Conservation (phyloP, 2,329 filamentous ascomycete genomes). For the Phialophora macrospora region DNA sequence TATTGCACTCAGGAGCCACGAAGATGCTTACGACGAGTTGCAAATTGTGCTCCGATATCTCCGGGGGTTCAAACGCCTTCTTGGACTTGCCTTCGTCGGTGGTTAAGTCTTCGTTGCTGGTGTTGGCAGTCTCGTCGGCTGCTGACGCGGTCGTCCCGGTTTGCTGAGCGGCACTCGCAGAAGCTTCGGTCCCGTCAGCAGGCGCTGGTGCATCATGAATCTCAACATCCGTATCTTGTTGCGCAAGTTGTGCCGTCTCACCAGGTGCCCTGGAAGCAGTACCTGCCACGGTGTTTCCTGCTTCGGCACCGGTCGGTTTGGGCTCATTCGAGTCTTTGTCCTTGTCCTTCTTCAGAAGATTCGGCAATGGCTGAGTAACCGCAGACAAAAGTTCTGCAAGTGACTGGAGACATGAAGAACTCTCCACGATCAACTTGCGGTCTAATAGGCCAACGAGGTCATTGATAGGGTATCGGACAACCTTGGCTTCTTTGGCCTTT, state of each 20-base stretch:
- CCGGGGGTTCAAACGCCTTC: conserved; percentile 74
- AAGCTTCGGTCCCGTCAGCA: conserved; percentile 16
- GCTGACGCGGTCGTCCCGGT: conserved; percentile 39
- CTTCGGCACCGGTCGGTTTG: conserved; percentile 33
- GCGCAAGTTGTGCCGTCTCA: conserved; percentile 46
- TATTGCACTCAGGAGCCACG: conserved; percentile 92
- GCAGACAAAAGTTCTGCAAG: conserved; percentile 84
- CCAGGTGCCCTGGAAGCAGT: conserved; percentile 44
- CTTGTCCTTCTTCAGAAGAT: conserved; percentile 80
- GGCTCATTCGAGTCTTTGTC: conserved; percentile 46
- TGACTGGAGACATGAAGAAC: conserved; percentile 93
- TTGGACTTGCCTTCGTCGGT: conserved; percentile 58
- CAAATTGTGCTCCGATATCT: conserved; percentile 86
- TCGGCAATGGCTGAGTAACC: conserved; percentile 83
- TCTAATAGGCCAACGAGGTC: conserved; percentile 85
- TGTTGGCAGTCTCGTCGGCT: conserved; percentile 40
- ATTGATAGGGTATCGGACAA: conserved; percentile 88
- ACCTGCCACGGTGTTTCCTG: conserved; percentile 39
- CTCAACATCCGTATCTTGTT: conserved; percentile 38
- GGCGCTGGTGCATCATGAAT: conserved; percentile 38
- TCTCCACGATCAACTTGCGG: conserved; percentile 94
- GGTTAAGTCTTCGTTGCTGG: conserved; percentile 39
- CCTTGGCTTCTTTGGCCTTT: conserved; percentile 82
- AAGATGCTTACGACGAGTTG: conserved; percentile 96
- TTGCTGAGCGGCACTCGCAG: conserved; percentile 27